Percentiles rank a stretch among this genome's conserved stretches.
These are phyloP conservation scores for Rhazya stricta DNA, from an alignment of 257 asterid genomes.

Conservation along the genomic window DNA sequence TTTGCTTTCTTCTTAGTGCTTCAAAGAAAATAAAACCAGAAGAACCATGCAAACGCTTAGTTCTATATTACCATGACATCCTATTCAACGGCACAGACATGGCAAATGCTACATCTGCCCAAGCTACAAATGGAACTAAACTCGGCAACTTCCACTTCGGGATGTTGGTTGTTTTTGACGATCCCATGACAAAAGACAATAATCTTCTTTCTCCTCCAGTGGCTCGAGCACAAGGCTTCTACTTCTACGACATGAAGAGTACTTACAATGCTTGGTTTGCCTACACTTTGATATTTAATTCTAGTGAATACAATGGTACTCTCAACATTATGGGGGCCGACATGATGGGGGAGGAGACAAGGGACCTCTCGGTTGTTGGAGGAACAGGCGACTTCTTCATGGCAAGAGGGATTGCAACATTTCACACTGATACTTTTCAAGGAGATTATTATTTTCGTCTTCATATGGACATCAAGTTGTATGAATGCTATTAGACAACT, in stretches of 20 bases:
- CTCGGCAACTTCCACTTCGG: constrained; percentile 36
- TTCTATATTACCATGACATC: constrained; percentile 56
- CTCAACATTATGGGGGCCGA: constrained; percentile 58
- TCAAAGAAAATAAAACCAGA: constrained; percentile 19
- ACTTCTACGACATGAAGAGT: constrained; percentile 48
- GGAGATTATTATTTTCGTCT: constrained; percentile 55
- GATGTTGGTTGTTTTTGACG: constrained; percentile 48
- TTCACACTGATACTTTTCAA: constrained; percentile 35
- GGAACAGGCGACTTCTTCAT: constrained; percentile 70
- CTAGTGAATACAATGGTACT: constrained; percentile 45
- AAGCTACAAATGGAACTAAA: constrained; percentile 19
- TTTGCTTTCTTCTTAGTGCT: background rate
- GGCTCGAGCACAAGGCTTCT: constrained; percentile 58
- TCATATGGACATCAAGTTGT: constrained; percentile 62
- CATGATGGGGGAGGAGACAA: constrained; percentile 33
- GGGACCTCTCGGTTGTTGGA: constrained; percentile 56
- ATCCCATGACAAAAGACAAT: constrained; percentile 47
- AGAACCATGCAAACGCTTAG: constrained; percentile 49
- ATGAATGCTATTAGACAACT: constrained; percentile 38
- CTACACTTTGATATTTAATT: constrained; percentile 48
- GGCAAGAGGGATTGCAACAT: constrained; percentile 55
- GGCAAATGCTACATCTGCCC: constrained; percentile 50
- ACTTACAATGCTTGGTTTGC: constrained; percentile 56
- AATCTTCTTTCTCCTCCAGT: constrained; percentile 37
- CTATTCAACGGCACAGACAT: constrained; percentile 51